Conservation (phyloP, 768 basidiomycete genomes). For the Krasilnikovozyma curviuscula region DNA sequence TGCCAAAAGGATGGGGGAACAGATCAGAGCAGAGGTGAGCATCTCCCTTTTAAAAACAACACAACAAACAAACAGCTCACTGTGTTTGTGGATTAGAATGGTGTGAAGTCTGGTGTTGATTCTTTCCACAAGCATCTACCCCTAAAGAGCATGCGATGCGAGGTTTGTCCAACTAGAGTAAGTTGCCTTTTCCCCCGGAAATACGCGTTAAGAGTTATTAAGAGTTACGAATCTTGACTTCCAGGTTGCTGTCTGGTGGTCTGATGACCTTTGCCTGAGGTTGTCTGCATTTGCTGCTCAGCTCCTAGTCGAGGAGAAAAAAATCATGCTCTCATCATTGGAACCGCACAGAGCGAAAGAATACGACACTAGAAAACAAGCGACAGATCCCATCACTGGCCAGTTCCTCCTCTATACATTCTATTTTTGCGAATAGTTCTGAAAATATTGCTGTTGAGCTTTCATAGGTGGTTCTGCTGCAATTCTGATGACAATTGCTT, state of each 20-base stretch:
- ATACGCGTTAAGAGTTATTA: no score
- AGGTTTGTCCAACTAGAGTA: conserved; percentile 41
- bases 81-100: conserved; percentile 29
- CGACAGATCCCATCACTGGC: conserved; percentile 32
- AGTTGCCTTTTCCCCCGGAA: no score
- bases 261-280: conserved; percentile 30
- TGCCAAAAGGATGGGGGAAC: conserved; percentile 34
- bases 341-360: conserved; percentile 33
- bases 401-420: no score
- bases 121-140: conserved; percentile 44
- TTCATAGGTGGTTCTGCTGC: conserved; percentile 33
- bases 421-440: no score
- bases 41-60: background rate
- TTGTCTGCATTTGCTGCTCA: conserved; percentile 41
- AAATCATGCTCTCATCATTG: conserved; percentile 31
- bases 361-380: conserved; percentile 25
- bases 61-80: no score
- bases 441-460: no score
- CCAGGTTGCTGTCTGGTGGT: conserved; percentile 39
- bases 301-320: conserved; percentile 31
- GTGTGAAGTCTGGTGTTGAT: conserved; percentile 33
- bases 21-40: conserved; percentile 36
- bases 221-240: no score
- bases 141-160: conserved; percentile 42
- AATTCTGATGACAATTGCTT: conserved; percentile 36